Conservation (phyloP, 176 grass and related monocot species). For the Bromus sterilis region DNA sequence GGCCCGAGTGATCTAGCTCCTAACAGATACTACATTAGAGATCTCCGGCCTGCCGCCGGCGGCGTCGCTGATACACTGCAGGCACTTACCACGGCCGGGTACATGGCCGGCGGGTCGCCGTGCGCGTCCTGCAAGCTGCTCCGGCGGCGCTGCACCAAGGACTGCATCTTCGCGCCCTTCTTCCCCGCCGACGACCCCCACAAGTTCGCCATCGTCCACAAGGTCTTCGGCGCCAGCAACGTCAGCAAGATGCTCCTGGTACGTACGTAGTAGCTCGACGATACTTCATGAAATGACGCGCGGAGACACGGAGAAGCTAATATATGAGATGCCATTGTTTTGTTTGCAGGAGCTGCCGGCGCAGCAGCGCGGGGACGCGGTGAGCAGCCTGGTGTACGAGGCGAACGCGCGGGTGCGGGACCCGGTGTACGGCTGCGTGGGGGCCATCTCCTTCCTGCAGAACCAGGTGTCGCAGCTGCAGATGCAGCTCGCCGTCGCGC, state of each 20-base stretch:
- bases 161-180: conserved; percentile 93
- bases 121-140: conserved; percentile 94
- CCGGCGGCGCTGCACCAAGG: conserved; percentile 74
- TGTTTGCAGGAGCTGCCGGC: conserved; percentile 51
- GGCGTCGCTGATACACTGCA: background rate
- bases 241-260: conserved; percentile 93
- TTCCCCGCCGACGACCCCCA: conserved; percentile 85
- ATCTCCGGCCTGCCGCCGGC: background rate
- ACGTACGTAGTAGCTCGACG: background rate
- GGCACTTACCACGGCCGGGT: background rate
- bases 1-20: background rate
- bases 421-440: conserved; percentile 87
- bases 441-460: conserved; percentile 85
- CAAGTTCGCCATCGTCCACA: conserved; percentile 95
- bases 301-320: background rate
- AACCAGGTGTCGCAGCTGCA: conserved; percentile 93
- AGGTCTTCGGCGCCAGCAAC: conserved; percentile 92
- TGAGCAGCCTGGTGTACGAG: conserved; percentile 94
- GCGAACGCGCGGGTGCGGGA: conserved; percentile 81
- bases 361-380: conserved; percentile 82
- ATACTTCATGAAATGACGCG: background rate
- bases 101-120: conserved; percentile 58
- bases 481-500: conserved; percentile 91
- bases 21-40: background rate
- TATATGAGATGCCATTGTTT: background rate